Evolutionary conservation across 805 yeast genomes (phyloP), one percentile per base, ranked within the genome.

Genomic region (Ogataea chonburiensis): DNA sequence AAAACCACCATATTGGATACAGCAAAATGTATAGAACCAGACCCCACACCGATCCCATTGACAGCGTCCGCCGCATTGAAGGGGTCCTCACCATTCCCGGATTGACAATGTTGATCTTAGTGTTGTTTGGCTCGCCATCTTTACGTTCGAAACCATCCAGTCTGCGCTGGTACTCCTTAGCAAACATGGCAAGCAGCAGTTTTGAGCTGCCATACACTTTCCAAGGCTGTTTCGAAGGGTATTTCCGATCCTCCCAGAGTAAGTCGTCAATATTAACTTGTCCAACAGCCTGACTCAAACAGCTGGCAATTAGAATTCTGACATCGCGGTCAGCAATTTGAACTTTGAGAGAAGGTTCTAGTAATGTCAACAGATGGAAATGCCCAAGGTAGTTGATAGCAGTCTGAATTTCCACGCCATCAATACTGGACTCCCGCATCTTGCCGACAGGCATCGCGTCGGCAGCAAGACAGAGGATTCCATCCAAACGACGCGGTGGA

Each of bases 301-400:
- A 93, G 1, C 87, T 73, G 0, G 89, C 74, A n/a, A 87, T 47
- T 3, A 93, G 57, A 5, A 93, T 75, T 28, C 97, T 68, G 3
- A 93, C 96, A 53, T 89, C 98, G 47, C 99, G 72, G 60, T 89
- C 98, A 0, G 96, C 86, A 3, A 97, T 94, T 63, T 93, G 99
- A 2, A 79, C 81, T 46, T 84, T 78, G 36, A 93, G 67, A 7
- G 93, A 75, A 0, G 98, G 98, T n/a, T 79, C 75, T 35, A 93
- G 57, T 18, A 93, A 64, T 3, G 86, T 83, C 38, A 93, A 67
- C 17, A 93, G 66, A 60, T 89, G 97, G 60, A 65, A 86, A 51
- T 87, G 89, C 6, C 83, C 84, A 23, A 81, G 71, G 55, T 83
- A 93, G 61, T 91, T 93, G 22, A 82, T 70, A 3, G 87, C 95